Evolutionary conservation across 2,329 filamentous ascomycete species (phyloP).

Genomic region (Hirsutella thompsonii): DNA sequence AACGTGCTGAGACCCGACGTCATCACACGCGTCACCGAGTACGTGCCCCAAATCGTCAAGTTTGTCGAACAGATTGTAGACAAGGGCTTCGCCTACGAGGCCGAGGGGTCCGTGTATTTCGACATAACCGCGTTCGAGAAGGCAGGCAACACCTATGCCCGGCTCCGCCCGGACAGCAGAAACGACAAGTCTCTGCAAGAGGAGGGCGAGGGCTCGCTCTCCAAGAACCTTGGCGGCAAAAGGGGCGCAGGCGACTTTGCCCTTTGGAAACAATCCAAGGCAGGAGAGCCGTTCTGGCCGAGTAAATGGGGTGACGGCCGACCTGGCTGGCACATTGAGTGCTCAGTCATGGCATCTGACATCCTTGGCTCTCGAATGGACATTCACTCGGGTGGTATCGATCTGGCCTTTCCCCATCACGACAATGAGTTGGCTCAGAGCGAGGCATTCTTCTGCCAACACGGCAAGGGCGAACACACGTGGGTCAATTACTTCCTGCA

Average conservation of each 20-base stretch:
- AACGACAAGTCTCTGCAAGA: constrained; percentile 74
- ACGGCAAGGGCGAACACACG: constrained; percentile 42
- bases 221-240: constrained; percentile 51
- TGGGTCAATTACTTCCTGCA: constrained; percentile 97
- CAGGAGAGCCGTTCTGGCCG: constrained; percentile 82
- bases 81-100: constrained; percentile 75
- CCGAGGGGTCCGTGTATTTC: constrained; percentile 85
- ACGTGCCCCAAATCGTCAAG: constrained; percentile 71
- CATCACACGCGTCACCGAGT: constrained; percentile 84
- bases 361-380: constrained; percentile 78
- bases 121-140: constrained; percentile 80
- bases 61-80: constrained; percentile 75
- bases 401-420: constrained; percentile 83
- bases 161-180: constrained; percentile 72
- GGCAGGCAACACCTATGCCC: constrained; percentile 72
- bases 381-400: constrained; percentile 85
- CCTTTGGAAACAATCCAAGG: constrained; percentile 85
- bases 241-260: constrained; percentile 74
- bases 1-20: constrained; percentile 76
- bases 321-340: constrained; percentile 96
- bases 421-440: constrained; percentile 88
- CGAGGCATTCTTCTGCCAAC: constrained; percentile 64
- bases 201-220: constrained; percentile 79
- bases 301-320: constrained; percentile 79
- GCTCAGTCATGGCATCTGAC: constrained; percentile 88